Base-by-base conservation (phyloP, 2,329 filamentous ascomycete genomes). In the Penicillium sp. region DNA sequence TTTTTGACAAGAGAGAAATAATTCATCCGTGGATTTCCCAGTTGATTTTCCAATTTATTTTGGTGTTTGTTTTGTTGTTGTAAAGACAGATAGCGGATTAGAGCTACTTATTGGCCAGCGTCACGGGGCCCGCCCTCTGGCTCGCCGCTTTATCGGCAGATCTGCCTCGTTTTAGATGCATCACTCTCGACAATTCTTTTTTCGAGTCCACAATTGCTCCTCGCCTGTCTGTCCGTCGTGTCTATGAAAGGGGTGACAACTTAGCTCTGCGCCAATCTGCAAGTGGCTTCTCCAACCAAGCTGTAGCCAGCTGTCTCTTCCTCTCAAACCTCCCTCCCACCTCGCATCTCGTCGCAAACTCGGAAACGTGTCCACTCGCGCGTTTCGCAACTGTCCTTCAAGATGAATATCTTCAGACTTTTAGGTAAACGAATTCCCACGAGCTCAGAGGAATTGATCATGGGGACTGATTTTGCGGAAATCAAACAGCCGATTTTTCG, bases 401-500 rank as follows among this genome's bases (percentile, higher is more conserved):
- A 61, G 64, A 88, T 89, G 85, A 89, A 89, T 76, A 77, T 88
- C 71, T 89, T 89, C 77, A 77, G 86, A 68, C 75, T 89, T 67
- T 70, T 84, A 70, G 86, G 86, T 88, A 77, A 40, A 38, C 24
- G 6, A 6, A 16, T 43, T 20, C 33, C 38, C 24, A 30, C 24
- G 18, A 47, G 8, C 9, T 4, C 26, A 20, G 23, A 42, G 4
- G 26, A 12, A 48, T 24, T 12, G 24, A 52, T 50, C 12, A 18
- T 24, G 48, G 26, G 24, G 57, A 54, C 64, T 67, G 55, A 66
- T 55, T 33, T n/a, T 50, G 21, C 48, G 55, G 57, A 65, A 24
- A 18, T 18, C 35, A 16, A 20, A 47, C 55, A 96, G 92, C 87
- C 78, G 94, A 99, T 81, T 84, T 99, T 72, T 97, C 91, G 80